Percentiles rank a stretch among this genome's conserved stretches.
Evolutionary conservation across 306 rosid genomes (phyloP).

Genomic region (Cucumis hystrix): DNA sequence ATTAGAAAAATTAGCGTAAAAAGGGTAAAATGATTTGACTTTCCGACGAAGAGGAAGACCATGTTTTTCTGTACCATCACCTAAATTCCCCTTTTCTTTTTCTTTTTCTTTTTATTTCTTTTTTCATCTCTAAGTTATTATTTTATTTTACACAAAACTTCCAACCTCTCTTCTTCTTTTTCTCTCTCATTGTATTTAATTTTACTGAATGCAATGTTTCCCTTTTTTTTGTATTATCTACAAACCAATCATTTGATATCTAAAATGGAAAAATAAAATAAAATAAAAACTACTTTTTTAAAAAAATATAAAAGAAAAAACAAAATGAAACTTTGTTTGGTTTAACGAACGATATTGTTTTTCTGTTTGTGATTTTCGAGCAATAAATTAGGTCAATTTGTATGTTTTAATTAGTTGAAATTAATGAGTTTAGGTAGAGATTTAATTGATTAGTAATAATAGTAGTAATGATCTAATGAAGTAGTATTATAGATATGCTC

Average conservation of each 20-base stretch:
- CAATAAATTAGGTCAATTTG: neutral
- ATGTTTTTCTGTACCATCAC: constrained; percentile 7
- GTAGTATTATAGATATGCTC: neutral
- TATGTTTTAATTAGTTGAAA: neutral
- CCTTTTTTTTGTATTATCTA: neutral
- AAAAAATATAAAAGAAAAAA: neutral
- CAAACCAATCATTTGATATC: neutral
- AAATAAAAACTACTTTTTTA: neutral
- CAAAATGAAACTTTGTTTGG: neutral
- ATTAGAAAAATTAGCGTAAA: neutral
- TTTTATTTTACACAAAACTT: neutral
- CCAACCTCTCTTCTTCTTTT: neutral
- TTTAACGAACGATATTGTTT: neutral
- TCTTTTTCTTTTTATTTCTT: neutral
- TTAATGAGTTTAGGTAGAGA: neutral
- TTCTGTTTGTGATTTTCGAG: neutral
- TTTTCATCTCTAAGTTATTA: neutral
- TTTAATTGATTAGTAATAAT: neutral
- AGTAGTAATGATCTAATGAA: neutral
- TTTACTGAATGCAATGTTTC: neutral
- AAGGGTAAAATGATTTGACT: constrained; percentile 6
- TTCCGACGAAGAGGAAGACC: constrained; percentile 12
- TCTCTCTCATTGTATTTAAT: neutral
- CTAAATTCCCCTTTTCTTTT: neutral
- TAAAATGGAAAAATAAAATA: neutral